A percentile compares a stretch with the other conserved stretches of the same genome.
phyloP scores from a whole-genome alignment of 208 protist genomes.

The Leishmania major region DNA sequence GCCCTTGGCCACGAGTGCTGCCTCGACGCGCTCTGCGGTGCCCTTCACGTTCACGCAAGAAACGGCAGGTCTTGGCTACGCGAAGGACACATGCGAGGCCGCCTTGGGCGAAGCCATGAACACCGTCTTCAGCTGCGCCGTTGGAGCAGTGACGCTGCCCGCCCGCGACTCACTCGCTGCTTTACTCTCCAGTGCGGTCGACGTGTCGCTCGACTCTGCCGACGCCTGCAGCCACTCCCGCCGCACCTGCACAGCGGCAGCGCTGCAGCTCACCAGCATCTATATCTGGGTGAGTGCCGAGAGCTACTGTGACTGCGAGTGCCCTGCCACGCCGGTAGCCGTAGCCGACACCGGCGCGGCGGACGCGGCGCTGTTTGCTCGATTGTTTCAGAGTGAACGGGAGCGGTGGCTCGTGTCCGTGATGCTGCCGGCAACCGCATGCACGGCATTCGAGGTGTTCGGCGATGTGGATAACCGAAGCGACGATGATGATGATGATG shows the following conservation, averaged over 20 bases:
- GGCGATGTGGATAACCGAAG: too few relatives aligned
- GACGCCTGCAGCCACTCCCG: background rate
- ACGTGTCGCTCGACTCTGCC: slow-evolving; percentile 3
- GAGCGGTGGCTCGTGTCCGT: slow-evolving; percentile 30
- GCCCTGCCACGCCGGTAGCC: background rate
- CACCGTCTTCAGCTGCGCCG: background rate
- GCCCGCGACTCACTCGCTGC: background rate
- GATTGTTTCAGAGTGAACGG: slow-evolving; percentile 11
- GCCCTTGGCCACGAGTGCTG: background rate
- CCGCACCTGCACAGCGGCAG: background rate
- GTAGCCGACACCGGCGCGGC: background rate
- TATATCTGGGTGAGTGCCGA: slow-evolving; percentile 18
- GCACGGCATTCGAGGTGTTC: background rate
- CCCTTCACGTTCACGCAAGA: background rate
- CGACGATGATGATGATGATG: background rate
- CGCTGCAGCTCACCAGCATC: slow-evolving; percentile 30
- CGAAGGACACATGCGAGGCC: background rate
- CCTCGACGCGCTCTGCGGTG: background rate
- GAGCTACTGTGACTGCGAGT: background rate
- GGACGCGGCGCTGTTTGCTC: background rate
- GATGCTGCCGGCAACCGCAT: slow-evolving; percentile 12
- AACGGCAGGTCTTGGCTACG: background rate
- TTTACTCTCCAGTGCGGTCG: slow-evolving; percentile 1
- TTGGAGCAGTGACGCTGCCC: background rate
- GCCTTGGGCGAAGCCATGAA: background rate